Percentiles rank a stretch among this genome's conserved stretches.
Evolutionary conservation across 2,329 filamentous ascomycete genomes (phyloP).

Genomic region (Calonectria naviculata): DNA sequence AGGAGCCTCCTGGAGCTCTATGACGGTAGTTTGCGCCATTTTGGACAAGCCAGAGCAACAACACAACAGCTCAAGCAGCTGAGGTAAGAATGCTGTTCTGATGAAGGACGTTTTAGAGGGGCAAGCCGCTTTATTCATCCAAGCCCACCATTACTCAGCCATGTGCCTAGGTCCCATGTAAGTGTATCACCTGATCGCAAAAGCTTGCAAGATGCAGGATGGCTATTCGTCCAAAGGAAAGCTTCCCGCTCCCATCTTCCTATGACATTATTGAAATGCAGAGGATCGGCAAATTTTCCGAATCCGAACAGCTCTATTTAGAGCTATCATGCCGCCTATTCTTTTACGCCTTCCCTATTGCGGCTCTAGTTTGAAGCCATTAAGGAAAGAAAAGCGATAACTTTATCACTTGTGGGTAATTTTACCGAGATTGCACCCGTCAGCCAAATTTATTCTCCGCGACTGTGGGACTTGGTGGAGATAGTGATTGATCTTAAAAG

Average conservation of each 20-base stretch:
- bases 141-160: not conserved
- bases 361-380: not conserved
- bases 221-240: not conserved
- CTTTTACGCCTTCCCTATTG: not conserved
- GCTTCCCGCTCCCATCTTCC: not conserved
- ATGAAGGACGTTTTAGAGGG: not conserved
- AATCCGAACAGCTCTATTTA: not conserved
- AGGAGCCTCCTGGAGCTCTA: conserved; percentile 14
- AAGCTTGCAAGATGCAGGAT: not conserved
- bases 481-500: too few species aligned
- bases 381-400: not conserved
- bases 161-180: not conserved
- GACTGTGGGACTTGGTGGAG: too few species aligned
- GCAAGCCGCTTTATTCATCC: not conserved
- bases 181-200: not conserved
- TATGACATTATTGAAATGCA: not conserved
- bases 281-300: not conserved
- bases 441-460: too few species aligned
- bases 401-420: not conserved
- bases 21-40: conserved; percentile 11
- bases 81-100: not conserved
- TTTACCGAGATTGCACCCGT: not conserved
- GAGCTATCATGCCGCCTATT: too few species aligned
- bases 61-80: not conserved
- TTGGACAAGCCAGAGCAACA: too few species aligned